These are phyloP conservation scores for Vaccinium corymbosum DNA, from an alignment of 148 eudicot genomes.

Conservation along the genomic window DNA sequence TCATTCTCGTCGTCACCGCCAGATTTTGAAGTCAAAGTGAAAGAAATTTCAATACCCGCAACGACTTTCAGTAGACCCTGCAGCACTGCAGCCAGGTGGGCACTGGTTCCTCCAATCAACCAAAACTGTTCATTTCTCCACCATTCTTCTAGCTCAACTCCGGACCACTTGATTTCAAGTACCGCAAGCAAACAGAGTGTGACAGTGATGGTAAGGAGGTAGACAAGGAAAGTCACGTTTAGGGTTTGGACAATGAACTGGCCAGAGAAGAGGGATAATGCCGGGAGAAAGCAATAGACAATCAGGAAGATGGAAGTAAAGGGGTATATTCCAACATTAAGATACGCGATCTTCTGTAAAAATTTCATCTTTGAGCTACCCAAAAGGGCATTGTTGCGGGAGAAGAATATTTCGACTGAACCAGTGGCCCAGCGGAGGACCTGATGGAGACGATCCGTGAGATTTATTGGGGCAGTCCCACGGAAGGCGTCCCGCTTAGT, in stretches of 20 bases:
- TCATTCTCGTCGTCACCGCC: slow-evolving; percentile 72
- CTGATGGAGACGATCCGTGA: slow-evolving; percentile 90
- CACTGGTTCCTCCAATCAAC: slow-evolving; percentile 95
- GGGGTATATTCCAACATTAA: slow-evolving; percentile 88
- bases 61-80: slow-evolving; percentile 80
- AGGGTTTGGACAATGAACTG: slow-evolving; percentile 86
- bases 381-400: slow-evolving; percentile 81
- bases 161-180: slow-evolving; percentile 89
- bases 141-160: slow-evolving; percentile 81
- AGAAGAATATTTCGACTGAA: slow-evolving; percentile 87
- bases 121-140: slow-evolving; percentile 96
- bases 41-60: slow-evolving; percentile 89
- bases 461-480: slow-evolving; percentile 90
- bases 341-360: slow-evolving; percentile 79
- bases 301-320: slow-evolving; percentile 83
- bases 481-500: slow-evolving; percentile 87
- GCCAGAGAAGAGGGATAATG: slow-evolving; percentile 90
- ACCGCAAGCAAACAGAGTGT: slow-evolving; percentile 69
- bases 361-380: slow-evolving; percentile 86
- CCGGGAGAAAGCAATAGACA: slow-evolving; percentile 87
- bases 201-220: slow-evolving; percentile 59
- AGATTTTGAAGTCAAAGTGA: slow-evolving; percentile 78
- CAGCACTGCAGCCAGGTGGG: slow-evolving; percentile 86
- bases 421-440: slow-evolving; percentile 97
- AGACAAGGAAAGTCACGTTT: slow-evolving; percentile 70